phyloP scores from a whole-genome alignment of 176 grass and related monocot species.

The Phyllostachys edulis region DNA sequence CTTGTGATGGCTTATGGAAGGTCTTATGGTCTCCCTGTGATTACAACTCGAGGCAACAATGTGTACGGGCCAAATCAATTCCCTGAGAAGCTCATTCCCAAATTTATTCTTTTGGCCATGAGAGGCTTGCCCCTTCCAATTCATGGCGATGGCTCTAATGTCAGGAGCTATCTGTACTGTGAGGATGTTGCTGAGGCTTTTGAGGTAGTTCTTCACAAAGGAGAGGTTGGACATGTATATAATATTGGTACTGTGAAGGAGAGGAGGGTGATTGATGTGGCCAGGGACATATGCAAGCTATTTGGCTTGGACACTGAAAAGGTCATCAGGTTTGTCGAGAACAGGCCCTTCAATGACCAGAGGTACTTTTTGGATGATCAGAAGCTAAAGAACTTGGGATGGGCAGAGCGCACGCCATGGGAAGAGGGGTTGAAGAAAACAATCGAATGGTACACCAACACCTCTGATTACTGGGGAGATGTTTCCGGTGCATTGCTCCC shows the following conservation, averaged over 20 bases:
- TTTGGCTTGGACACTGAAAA: conserved; percentile 54
- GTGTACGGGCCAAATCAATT: conserved; percentile 83
- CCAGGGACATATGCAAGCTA: conserved; percentile 68
- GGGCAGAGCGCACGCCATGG: conserved; percentile 68
- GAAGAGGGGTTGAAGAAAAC: conserved; percentile 74
- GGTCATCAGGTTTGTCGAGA: conserved; percentile 59
- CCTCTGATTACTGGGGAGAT: conserved; percentile 80
- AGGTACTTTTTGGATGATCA: conserved; percentile 82
- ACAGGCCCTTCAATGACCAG: conserved; percentile 84
- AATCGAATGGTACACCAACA: conserved; percentile 75
- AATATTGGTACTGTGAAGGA: conserved; percentile 78
- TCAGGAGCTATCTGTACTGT: conserved; percentile 73
- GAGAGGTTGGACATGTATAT: conserved; percentile 78
- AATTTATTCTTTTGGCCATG: conserved; percentile 75
- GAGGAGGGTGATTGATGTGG: conserved; percentile 73
- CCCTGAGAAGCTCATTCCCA: conserved; percentile 85
- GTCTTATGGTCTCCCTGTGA: conserved; percentile 76
- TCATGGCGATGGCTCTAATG: conserved; percentile 75
- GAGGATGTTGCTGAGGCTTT: conserved; percentile 86
- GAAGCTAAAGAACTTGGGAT: conserved; percentile 78
- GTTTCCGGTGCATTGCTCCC: conserved; percentile 65
- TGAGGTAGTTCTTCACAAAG: conserved; percentile 75
- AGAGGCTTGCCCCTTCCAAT: conserved; percentile 60
- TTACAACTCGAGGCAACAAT: conserved; percentile 81
- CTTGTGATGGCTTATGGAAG: conserved; percentile 81